Evolutionary conservation across 371 early-diverging fungal species (phyloP).

Genomic region (Haplosporangium sp.): DNA sequence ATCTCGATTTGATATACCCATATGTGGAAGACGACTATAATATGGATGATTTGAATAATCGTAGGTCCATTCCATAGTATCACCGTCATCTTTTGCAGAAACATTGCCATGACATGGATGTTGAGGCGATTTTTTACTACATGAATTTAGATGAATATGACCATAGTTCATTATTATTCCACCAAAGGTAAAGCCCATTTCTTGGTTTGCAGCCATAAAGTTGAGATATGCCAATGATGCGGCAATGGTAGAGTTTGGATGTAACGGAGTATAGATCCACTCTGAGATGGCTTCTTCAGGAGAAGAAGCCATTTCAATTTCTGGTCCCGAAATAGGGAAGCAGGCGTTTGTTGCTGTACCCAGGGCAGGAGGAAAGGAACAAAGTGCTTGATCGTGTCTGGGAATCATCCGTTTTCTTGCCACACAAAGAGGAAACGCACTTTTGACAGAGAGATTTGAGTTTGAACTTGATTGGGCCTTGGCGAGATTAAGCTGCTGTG

Average conservation of each 20-base stretch:
- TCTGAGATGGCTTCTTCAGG: neutral
- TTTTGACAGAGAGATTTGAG: no score
- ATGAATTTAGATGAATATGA: neutral
- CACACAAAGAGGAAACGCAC: no score
- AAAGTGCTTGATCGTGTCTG: no score
- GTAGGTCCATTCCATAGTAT: neutral
- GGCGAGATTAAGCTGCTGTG: no score
- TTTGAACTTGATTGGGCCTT: no score
- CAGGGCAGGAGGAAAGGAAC: no score
- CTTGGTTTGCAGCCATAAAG: neutral
- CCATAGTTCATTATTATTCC: neutral
- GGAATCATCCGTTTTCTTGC: no score
- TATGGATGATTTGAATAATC: neutral
- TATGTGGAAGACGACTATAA: neutral
- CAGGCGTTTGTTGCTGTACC: neutral
- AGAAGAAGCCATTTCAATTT: neutral
- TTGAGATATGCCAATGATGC: neutral
- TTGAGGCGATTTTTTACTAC: neutral
- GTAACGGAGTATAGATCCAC: neutral
- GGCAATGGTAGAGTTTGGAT: neutral
- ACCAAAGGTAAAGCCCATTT: no score
- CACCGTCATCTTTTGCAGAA: neutral
- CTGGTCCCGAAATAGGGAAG: neutral
- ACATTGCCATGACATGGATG: neutral
- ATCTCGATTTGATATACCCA: neutral